Evolutionary conservation across 331 rosid species (phyloP).

Genomic region (Malus hybrid): DNA sequence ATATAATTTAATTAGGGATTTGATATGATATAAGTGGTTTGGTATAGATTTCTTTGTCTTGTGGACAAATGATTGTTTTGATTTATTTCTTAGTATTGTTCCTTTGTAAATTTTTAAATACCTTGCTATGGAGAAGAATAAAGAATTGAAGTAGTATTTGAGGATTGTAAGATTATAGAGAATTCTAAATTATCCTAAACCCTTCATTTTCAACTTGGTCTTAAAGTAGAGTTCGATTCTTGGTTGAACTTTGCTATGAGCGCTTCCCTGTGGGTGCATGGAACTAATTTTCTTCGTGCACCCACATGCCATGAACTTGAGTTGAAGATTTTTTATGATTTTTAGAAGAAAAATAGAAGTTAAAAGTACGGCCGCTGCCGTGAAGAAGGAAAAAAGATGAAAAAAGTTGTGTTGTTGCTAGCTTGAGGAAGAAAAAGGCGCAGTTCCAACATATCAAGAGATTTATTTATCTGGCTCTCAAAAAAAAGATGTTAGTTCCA

Average conservation of each 20-base stretch:
- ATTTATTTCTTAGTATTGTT: background rate
- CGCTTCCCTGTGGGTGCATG: fast-evolving
- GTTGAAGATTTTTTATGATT: background rate
- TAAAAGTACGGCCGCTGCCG: background rate
- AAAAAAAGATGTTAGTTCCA: background rate
- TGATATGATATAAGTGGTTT: too few relatives aligned
- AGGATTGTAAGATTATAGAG: background rate
- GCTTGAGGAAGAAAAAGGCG: too few relatives aligned
- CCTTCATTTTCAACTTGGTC: background rate
- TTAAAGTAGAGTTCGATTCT: background rate
- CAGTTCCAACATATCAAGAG: too few relatives aligned
- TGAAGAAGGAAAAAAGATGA: background rate
- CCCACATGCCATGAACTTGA: background rate
- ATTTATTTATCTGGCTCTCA: background rate
- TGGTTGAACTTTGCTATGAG: background rate
- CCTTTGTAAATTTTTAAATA: background rate
- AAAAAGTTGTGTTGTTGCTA: too few relatives aligned
- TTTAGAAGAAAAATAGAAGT: background rate
- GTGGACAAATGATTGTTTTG: background rate
- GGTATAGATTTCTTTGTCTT: background rate
- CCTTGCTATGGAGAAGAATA: background rate
- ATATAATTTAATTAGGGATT: too few relatives aligned
- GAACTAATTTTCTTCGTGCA: background rate
- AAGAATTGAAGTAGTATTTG: too few relatives aligned
- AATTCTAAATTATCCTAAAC: background rate